Conservation (phyloP, 768 basidiomycete species). For the Tylopilus intermedius region DNA sequence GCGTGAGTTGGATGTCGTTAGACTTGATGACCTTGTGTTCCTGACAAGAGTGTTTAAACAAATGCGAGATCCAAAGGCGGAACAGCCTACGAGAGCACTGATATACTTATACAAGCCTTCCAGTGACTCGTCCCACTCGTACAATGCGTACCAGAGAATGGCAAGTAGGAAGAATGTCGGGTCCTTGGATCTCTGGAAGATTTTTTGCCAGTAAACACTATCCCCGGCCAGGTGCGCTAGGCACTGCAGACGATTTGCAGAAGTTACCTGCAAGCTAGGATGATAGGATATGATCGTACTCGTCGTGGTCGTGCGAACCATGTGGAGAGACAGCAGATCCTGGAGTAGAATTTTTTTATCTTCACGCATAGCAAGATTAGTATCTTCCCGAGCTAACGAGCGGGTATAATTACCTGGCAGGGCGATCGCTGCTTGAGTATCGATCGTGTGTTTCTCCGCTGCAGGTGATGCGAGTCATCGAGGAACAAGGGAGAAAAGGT, state of each 20-base stretch:
- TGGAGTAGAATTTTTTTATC: constrained; percentile 23
- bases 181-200: constrained; percentile 27
- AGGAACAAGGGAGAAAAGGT: background rate
- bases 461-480: background rate
- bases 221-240: constrained; percentile 26
- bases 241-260: constrained; percentile 23
- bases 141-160: constrained; percentile 55
- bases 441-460: constrained; percentile 21
- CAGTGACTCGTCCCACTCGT: constrained; percentile 58
- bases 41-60: constrained; percentile 24
- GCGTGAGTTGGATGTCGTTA: constrained; percentile 43
- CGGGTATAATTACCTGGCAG: constrained; percentile 14
- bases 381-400: background rate
- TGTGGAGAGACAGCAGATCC: constrained; percentile 36
- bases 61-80: background rate
- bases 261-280: constrained; percentile 18
- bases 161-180: constrained; percentile 34
- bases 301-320: constrained; percentile 30
- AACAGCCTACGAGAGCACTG: constrained; percentile 37
- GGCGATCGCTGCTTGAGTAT: constrained; percentile 29
- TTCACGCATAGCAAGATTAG: background rate
- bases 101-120: constrained; percentile 49
- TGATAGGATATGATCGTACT: constrained; percentile 37
- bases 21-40: constrained; percentile 41
- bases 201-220: constrained; percentile 34